A percentile compares a stretch with the other conserved stretches of the same genome.
Evolutionary conservation across 768 basidiomycete species (phyloP).

Genomic region (Tricholoma flavovirens): DNA sequence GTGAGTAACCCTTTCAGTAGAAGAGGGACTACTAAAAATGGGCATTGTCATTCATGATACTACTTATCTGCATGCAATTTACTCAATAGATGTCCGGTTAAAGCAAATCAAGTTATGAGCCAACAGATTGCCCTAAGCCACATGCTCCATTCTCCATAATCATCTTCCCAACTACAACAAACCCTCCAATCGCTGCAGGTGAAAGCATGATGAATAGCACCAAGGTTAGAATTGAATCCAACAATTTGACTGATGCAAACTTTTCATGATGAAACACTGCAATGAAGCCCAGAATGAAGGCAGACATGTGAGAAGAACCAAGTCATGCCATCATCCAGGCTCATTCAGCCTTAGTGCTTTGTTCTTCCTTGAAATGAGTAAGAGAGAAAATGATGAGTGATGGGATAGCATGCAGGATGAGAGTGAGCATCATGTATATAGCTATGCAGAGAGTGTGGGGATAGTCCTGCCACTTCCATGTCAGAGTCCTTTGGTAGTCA

Average conservation of each 20-base stretch:
- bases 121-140: too few species aligned
- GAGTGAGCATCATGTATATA: neutral
- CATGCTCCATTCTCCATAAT: too few species aligned
- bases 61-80: too few species aligned
- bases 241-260: neutral
- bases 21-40: too few species aligned
- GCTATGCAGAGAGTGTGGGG: neutral
- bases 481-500: neutral
- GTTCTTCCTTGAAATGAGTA: neutral
- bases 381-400: neutral
- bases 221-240: neutral
- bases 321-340: neutral
- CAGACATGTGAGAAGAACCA: neutral
- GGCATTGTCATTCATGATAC: too few species aligned
- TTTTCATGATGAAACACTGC: neutral
- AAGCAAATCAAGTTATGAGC: too few species aligned
- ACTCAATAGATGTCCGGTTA: too few species aligned
- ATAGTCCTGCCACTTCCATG: neutral
- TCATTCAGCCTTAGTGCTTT: neutral
- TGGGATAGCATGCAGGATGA: neutral
- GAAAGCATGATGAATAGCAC: neutral
- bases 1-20: too few species aligned
- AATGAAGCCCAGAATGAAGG: neutral
- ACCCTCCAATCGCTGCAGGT: neutral
- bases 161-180: conserved; percentile 1